phyloP scores from a whole-genome alignment of 2,329 filamentous ascomycete species.

The Aspergillus ochraceus region DNA sequence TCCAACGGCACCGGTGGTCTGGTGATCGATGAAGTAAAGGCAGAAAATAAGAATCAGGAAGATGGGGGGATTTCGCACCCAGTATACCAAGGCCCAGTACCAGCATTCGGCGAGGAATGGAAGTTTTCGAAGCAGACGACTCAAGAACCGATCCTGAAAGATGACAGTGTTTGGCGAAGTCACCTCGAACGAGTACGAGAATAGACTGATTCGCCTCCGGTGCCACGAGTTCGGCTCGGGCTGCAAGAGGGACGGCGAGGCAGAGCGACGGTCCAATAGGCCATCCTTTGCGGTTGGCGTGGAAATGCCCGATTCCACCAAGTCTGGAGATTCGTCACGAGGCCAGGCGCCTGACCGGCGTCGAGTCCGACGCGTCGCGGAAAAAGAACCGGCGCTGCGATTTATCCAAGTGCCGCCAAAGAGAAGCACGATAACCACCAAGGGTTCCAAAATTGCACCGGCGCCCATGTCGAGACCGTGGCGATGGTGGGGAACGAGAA shows the following conservation, averaged over 20 bases:
- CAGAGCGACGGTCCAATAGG: conserved; percentile 30
- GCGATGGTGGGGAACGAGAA: not conserved
- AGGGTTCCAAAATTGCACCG: conserved; percentile 61
- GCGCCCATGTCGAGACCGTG: conserved; percentile 49
- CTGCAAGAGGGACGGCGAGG: conserved; percentile 44
- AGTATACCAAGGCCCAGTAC: conserved; percentile 77
- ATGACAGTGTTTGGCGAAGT: conserved; percentile 62
- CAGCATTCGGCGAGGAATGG: conserved; percentile 74
- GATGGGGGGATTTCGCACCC: conserved; percentile 55
- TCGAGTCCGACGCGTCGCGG: conserved; percentile 16
- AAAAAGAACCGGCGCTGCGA: conserved; percentile 43
- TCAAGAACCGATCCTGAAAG: conserved; percentile 61
- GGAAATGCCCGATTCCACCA: conserved; percentile 41
- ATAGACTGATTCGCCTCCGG: conserved; percentile 49
- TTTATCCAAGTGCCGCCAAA: conserved; percentile 65
- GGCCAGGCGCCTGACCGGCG: conserved; percentile 19
- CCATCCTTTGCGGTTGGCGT: conserved; percentile 38
- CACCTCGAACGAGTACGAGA: conserved; percentile 50
- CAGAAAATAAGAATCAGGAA: not conserved
- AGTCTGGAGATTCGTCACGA: conserved; percentile 36
- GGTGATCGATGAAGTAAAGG: too few species aligned
- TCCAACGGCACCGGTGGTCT: not conserved
- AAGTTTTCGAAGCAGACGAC: conserved; percentile 64
- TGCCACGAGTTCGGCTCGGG: conserved; percentile 51
- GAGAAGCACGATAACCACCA: conserved; percentile 60